Conservation (phyloP, 495 filamentous ascomycete species). For the Podospora didyma region DNA sequence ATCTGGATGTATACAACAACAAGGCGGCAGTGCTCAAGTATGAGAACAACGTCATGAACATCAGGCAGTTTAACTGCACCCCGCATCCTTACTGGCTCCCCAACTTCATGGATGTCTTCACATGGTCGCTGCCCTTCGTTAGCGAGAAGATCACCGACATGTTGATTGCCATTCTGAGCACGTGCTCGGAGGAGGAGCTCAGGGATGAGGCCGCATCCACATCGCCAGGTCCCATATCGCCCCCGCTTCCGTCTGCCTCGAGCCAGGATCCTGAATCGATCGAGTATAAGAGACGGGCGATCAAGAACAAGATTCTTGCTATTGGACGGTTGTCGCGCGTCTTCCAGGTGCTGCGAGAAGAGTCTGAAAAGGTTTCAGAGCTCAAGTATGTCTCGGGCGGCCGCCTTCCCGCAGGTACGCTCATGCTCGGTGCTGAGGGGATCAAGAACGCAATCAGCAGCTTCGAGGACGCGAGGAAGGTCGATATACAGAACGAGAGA, state of each 20-base stretch:
- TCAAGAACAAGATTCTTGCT: conserved; percentile 99
- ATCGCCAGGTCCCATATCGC: conserved; percentile 65
- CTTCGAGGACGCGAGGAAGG: conserved; percentile 97
- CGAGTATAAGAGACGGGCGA: conserved; percentile 88
- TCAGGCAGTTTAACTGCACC: conserved; percentile 98
- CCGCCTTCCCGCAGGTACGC: conserved; percentile 86
- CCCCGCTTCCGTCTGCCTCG: conserved; percentile 46
- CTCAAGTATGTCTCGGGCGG: conserved; percentile 95
- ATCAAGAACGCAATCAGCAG: conserved; percentile 98
- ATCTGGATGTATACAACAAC: conserved; percentile 99
- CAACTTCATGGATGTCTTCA: conserved; percentile 99
- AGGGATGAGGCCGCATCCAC: conserved; percentile 62
- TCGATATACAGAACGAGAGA: conserved; percentile 94
- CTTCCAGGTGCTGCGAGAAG: conserved; percentile 96
- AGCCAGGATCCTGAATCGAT: conserved; percentile 72
- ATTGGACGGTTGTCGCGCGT: conserved; percentile 96
- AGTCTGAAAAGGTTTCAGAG: conserved; percentile 94
- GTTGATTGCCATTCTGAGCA: conserved; percentile 97
- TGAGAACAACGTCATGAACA: conserved; percentile 99
- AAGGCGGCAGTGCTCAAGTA: conserved; percentile 98
- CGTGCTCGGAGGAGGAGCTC: conserved; percentile 95
- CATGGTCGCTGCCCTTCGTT: conserved; percentile 97
- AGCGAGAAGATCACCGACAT: conserved; percentile 99
- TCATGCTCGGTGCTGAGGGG: conserved; percentile 96
- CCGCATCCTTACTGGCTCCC: conserved; percentile 99